A percentile compares a stretch with the other conserved stretches of the same genome.
These are phyloP conservation scores for Mycena capillaripes DNA, from an alignment of 768 basidiomycete species.

Conservation along the genomic window DNA sequence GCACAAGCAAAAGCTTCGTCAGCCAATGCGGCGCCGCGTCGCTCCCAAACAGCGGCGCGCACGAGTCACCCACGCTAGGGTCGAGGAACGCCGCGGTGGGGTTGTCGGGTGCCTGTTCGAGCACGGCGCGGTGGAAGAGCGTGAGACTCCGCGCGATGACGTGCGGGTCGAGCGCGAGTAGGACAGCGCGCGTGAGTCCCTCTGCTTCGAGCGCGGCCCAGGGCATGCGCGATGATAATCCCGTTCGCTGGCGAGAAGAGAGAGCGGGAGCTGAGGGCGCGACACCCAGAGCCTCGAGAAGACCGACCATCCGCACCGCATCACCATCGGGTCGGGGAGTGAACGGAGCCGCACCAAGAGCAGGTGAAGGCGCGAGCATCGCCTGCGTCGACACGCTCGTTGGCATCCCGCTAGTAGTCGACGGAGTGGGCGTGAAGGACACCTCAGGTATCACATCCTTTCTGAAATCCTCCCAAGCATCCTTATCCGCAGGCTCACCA, in stretches of 20 bases:
- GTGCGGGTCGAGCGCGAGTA: slow-evolving; percentile 73
- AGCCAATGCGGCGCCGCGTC: slow-evolving; percentile 86
- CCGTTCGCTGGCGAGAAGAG: slow-evolving; percentile 40
- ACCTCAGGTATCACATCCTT: slow-evolving; percentile 64
- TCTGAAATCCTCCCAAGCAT: slow-evolving; percentile 72
- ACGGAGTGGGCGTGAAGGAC: slow-evolving; percentile 42
- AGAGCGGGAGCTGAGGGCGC: slow-evolving; percentile 36
- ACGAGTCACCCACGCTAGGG: slow-evolving; percentile 43
- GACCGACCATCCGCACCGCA: slow-evolving; percentile 43
- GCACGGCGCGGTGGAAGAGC: slow-evolving; percentile 68
- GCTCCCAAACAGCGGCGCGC: slow-evolving; percentile 70
- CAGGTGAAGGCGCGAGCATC: slow-evolving; percentile 46
- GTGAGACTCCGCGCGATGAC: slow-evolving; percentile 75
- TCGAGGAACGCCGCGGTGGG: slow-evolving; percentile 63
- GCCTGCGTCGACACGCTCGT: slow-evolving; percentile 67
- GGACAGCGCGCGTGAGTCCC: slow-evolving; percentile 76
- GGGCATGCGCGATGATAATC: slow-evolving; percentile 46
- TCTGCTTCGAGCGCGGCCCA: slow-evolving; percentile 71
- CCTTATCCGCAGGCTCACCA: slow-evolving; percentile 62
- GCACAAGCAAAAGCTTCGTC: slow-evolving; percentile 78
- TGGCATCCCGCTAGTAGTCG: slow-evolving; percentile 48
- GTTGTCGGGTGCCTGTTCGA: slow-evolving; percentile 67
- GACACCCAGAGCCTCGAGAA: slow-evolving; percentile 60
- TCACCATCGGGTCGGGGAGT: neutral
- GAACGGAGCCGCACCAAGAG: neutral